Conservation (phyloP, 2,329 filamentous ascomycete genomes). For the Zalaria obscura region DNA sequence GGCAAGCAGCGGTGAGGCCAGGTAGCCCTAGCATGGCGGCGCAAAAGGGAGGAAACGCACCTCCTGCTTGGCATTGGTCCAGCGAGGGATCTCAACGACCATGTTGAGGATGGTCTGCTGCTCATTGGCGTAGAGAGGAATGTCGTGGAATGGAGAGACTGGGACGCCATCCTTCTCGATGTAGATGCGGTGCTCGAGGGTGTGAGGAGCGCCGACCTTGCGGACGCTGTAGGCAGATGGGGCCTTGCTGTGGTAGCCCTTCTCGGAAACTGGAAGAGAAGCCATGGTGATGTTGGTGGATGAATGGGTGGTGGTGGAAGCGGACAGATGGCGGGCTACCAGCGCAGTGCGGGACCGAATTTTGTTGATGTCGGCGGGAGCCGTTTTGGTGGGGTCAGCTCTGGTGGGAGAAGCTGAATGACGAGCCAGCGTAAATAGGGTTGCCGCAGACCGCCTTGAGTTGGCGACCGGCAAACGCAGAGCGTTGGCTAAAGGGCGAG, state of each 20-base stretch:
- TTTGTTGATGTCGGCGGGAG: slow-evolving; percentile 18
- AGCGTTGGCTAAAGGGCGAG: not conserved
- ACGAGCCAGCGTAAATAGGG: slow-evolving; percentile 9
- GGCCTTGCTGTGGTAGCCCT: slow-evolving; percentile 33
- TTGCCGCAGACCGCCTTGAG: not conserved
- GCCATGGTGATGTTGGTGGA: slow-evolving; percentile 10
- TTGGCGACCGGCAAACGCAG: not conserved
- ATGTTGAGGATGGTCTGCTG: slow-evolving; percentile 97
- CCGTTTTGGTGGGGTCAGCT: slow-evolving; percentile 12
- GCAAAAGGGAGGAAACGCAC: slow-evolving; percentile 38
- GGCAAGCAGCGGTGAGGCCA: too few relatives aligned
- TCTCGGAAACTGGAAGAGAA: slow-evolving; percentile 8
- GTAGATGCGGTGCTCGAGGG: slow-evolving; percentile 92
- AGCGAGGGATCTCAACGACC: slow-evolving; percentile 97
- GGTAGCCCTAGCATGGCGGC: not conserved
- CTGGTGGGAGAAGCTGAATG: slow-evolving; percentile 19
- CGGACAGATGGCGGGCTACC: slow-evolving; percentile 23
- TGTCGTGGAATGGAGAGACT: slow-evolving; percentile 94
- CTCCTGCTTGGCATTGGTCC: slow-evolving; percentile 99
- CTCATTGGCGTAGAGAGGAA: slow-evolving; percentile 93
- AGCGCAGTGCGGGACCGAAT: slow-evolving; percentile 24
- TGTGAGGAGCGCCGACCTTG: slow-evolving; percentile 83
- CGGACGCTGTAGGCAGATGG: slow-evolving; percentile 58
- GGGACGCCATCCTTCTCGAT: slow-evolving; percentile 94
- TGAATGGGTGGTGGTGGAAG: slow-evolving; percentile 9